Conservation (phyloP, 768 basidiomycete species). For the Porpolomopsis calyptriformis region DNA sequence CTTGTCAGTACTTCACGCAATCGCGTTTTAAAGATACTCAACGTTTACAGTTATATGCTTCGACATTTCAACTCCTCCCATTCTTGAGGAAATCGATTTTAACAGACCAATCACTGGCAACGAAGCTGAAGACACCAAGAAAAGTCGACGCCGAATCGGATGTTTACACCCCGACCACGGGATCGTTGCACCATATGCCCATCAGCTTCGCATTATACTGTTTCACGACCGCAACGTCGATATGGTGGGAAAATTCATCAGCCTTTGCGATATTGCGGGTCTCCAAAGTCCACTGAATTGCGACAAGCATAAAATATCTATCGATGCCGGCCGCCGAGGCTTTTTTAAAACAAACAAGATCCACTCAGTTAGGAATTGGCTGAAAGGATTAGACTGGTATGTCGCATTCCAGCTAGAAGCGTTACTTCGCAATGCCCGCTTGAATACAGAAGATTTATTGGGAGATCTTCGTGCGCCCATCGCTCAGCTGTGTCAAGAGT, state of each 20-base stretch:
- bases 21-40: conserved; percentile 8
- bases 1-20: conserved; percentile 36
- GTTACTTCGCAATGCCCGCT: conserved; percentile 48
- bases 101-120: conserved; percentile 40
- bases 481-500: conserved; percentile 26
- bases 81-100: conserved; percentile 50
- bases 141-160: conserved; percentile 48
- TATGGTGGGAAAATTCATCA: conserved; percentile 37
- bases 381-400: conserved; percentile 45
- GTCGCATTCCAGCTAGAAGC: conserved; percentile 73
- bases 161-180: conserved; percentile 49
- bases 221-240: conserved; percentile 37
- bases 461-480: conserved; percentile 34
- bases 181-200: conserved; percentile 56
- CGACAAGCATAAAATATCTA: conserved; percentile 18
- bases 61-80: conserved; percentile 53
- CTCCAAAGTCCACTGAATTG: conserved; percentile 24
- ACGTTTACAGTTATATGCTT: conserved; percentile 49
- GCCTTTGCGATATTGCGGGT: conserved; percentile 43
- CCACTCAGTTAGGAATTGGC: conserved; percentile 31
- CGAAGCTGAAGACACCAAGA: conserved; percentile 27
- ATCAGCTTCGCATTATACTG: conserved; percentile 56
- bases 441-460: conserved; percentile 49
- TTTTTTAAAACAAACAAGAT: conserved; percentile 46
- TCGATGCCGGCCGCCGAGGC: conserved; percentile 38